phyloP scores from a whole-genome alignment of 225 moss, liverwort and hornwort species.

The Straminergon stramineum region DNA sequence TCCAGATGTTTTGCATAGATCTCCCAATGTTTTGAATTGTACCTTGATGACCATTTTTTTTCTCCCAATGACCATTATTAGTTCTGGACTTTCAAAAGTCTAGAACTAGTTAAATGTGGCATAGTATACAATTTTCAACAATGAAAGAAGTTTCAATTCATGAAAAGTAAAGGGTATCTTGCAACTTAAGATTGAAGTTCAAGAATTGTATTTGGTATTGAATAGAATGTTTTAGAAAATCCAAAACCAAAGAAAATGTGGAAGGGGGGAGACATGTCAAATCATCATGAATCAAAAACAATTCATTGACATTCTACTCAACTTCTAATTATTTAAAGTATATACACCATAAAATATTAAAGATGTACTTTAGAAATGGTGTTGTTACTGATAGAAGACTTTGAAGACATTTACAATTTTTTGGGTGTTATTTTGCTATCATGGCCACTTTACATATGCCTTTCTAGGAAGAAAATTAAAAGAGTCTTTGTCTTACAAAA shows the following conservation, averaged over 20 bases:
- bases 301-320: background rate
- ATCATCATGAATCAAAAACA: background rate
- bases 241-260: background rate
- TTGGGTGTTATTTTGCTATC: background rate
- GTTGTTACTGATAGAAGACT: background rate
- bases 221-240: background rate
- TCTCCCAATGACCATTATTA: no score
- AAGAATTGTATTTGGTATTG: background rate
- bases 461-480: background rate
- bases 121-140: background rate
- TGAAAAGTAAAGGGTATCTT: background rate
- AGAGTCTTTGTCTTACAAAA: background rate
- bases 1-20: no score
- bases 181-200: background rate
- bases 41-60: no score
- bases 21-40: no score
- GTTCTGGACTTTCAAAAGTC: no score
- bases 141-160: background rate
- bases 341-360: accelerated
- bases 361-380: background rate
- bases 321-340: background rate
- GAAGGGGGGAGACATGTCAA: accelerated
- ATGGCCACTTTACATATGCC: background rate
- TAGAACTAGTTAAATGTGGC: no score
- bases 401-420: background rate